Base-by-base conservation (phyloP, 2,329 filamentous ascomycete genomes). In the Penicillium verrucosum region DNA sequence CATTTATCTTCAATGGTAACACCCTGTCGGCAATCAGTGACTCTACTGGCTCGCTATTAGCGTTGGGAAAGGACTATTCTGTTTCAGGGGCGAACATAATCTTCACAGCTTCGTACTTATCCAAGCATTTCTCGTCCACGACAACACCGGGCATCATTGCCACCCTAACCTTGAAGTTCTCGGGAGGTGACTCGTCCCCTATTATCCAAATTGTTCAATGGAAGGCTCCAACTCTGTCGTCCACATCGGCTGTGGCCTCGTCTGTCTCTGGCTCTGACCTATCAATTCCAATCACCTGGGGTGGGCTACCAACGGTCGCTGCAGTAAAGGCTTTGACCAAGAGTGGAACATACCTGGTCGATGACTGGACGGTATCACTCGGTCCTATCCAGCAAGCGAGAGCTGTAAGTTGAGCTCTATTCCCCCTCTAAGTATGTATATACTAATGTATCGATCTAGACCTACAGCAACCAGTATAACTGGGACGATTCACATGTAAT, bases 1-100 rank as follows among this genome's bases (percentile, higher is more conserved):
- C 79, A 0, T 84, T 82, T 63, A 60, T 78, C 7, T 75, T 85
- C 52, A 84, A 85, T 60, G 81, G 80, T 5, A 85, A 85, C 64
- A 77, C 74, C 0, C 68, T 85, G 5, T 63, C 66, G 6, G 74
- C 73, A 1, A 73, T 82, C 52, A 75, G 66, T 23, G 71, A 70
- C 5, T 70, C 69, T 1, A 70, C 69, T 3, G 74, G 69, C 40
- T 76, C 65, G 27, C 58, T 68, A 8, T 70, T 83, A 1, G 61
- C 36, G 10, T 56, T 60, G 0, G 70, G 69, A 2, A 70, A 68
- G 1, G 80, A 85, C 56, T 85, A 85, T 65, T 70, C 74, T 6
- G 70, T 80, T n/a, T 71, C 75, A 0, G 72, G 69, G 3, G 70
- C 75, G 1, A 73, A 72, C 7, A 75, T 86, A 14, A 80, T 77